A percentile compares a stretch with the other conserved stretches of the same genome.
These are phyloP conservation scores for Tripterygium wilfordii DNA, from an alignment of 177 flowering plant genomes.

Conservation along the genomic window DNA sequence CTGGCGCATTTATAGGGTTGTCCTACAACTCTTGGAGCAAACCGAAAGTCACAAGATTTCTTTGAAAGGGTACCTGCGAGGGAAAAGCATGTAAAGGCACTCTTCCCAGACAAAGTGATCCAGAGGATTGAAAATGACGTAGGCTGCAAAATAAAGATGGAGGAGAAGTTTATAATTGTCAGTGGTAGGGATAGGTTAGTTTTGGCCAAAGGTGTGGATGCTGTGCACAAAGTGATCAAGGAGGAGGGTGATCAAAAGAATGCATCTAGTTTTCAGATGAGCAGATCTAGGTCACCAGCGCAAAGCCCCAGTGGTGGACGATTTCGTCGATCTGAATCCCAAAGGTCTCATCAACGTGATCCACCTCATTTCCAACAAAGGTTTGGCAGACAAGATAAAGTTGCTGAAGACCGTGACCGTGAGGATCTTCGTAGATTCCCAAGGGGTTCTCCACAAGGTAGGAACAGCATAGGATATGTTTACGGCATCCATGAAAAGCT, in stretches of 20 bases:
- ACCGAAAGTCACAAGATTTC: conserved; percentile 92
- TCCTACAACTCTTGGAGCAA: conserved; percentile 95
- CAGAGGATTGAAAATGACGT: conserved; percentile 75
- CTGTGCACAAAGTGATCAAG: conserved; percentile 77
- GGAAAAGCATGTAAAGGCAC: conserved; percentile 70
- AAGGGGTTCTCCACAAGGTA: conserved; percentile 91
- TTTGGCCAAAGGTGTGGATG: conserved; percentile 91
- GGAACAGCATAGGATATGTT: conserved; percentile 49
- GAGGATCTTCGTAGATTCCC: conserved; percentile 65
- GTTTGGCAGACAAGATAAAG: conserved; percentile 54
- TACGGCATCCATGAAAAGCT: conserved; percentile 30
- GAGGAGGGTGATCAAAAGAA: conserved; percentile 61
- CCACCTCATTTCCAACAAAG: conserved; percentile 40
- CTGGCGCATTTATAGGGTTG: conserved; percentile 60
- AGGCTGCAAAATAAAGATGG: conserved; percentile 90
- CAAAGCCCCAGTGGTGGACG: conserved; percentile 45
- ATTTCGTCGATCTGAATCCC: conserved; percentile 47
- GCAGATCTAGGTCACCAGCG: conserved; percentile 67
- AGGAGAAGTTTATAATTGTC: conserved; percentile 89
- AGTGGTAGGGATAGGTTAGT: conserved; percentile 87
- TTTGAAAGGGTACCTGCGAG: conserved; percentile 92
- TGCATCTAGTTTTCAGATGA: conserved; percentile 40
- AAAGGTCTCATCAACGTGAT: conserved; percentile 34
- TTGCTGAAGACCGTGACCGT: conserved; percentile 64
- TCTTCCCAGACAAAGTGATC: conserved; percentile 78